These are phyloP conservation scores for Hibiscus syriacus DNA, from an alignment of 345 rosid genomes.

Conservation along the genomic window DNA sequence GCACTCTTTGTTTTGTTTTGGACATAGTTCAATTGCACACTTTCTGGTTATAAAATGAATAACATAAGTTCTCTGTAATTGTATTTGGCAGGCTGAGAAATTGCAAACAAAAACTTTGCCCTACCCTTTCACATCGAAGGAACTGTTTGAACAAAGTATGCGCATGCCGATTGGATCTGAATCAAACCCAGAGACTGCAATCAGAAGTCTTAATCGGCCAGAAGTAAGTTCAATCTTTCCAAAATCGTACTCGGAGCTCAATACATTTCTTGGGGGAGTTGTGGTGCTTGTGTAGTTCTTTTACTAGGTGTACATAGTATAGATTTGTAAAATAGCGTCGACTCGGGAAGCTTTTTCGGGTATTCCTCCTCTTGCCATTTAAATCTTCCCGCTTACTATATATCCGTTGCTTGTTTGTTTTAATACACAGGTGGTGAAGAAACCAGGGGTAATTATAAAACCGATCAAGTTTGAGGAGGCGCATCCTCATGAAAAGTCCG, in stretches of 20 bases:
- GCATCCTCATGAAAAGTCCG: slow-evolving; percentile 47
- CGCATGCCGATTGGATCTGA: slow-evolving; percentile 96
- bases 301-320: not conserved
- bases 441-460: slow-evolving; percentile 60
- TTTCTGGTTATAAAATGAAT: not conserved
- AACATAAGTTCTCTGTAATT: not conserved
- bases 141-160: slow-evolving; percentile 70
- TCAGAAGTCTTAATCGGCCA: slow-evolving; percentile 70
- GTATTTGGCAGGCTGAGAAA: slow-evolving; percentile 63
- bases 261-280: not conserved
- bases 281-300: not conserved
- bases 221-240: slow-evolving; percentile 43
- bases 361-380: not conserved
- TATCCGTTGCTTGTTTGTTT: not conserved
- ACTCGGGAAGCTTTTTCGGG: not conserved
- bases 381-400: no score
- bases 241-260: not conserved
- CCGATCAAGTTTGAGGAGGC: slow-evolving; percentile 70
- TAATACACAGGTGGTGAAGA: slow-evolving; percentile 64
- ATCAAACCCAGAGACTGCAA: slow-evolving; percentile 63
- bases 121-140: slow-evolving; percentile 72
- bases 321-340: not conserved
- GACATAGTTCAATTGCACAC: not conserved
- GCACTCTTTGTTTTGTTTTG: not conserved
- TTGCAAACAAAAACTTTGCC: slow-evolving; percentile 66